phyloP scores from a whole-genome alignment of 2,329 filamentous ascomycete species.

The Venturia asperata region DNA sequence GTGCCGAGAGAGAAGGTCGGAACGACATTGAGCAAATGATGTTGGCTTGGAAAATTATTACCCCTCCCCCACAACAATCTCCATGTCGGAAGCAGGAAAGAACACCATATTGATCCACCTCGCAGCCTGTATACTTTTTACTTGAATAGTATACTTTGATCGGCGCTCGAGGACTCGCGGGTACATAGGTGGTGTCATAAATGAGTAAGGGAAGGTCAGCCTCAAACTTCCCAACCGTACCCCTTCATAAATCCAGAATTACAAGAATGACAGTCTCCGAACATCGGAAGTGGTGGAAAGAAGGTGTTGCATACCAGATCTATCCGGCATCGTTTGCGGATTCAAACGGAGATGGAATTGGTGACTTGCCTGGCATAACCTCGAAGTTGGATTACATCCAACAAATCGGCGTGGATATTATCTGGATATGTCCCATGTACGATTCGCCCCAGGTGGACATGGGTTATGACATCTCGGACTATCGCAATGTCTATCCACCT shows the following conservation, averaged over 20 bases:
- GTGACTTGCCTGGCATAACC: constrained; percentile 57
- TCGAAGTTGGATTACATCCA: constrained; percentile 56
- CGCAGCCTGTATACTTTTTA: too few species aligned
- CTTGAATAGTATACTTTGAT: not conserved
- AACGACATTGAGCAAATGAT: not conserved
- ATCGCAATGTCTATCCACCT: constrained; percentile 55
- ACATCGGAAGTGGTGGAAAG: constrained; percentile 38
- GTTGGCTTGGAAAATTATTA: not conserved
- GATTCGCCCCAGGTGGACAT: constrained; percentile 60
- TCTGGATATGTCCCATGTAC: constrained; percentile 63
- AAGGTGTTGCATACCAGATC: constrained; percentile 40
- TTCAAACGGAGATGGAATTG: constrained; percentile 52
- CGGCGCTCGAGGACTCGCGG: not conserved
- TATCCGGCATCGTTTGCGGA: constrained; percentile 44
- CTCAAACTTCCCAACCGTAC: not conserved
- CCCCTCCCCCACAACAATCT: not conserved
- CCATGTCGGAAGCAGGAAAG: not conserved
- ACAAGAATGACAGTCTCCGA: constrained; percentile 16
- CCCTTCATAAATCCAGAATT: not conserved
- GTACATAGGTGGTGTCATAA: not conserved
- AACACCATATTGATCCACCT: not conserved
- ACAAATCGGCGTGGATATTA: constrained; percentile 53
- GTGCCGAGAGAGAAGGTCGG: not conserved
- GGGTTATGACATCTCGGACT: constrained; percentile 65
- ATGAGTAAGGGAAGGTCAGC: not conserved